Conservation (phyloP, 495 filamentous ascomycete species). For the Neurospora terricola region DNA sequence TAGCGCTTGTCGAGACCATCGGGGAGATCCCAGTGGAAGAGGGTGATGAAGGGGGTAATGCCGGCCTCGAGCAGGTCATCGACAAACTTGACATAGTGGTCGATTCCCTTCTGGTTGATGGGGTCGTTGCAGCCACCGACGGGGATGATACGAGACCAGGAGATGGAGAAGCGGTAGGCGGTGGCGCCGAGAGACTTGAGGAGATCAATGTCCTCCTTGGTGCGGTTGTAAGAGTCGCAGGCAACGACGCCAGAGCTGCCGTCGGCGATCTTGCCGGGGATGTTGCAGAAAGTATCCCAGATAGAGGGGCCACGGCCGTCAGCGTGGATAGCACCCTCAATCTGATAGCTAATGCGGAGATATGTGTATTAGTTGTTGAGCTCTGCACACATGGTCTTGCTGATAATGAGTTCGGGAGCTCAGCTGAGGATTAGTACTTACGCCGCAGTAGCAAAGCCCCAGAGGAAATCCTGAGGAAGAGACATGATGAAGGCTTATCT, state of each 20-base stretch:
- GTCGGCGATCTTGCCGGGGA: conserved; percentile 65
- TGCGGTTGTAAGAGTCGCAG: conserved; percentile 69
- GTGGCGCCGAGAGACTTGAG: conserved; percentile 54
- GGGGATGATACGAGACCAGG: conserved; percentile 66
- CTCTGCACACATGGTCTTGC: background rate
- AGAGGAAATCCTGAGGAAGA: conserved; percentile 65
- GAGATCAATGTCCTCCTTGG: conserved; percentile 61
- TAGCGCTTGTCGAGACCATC: conserved; percentile 52
- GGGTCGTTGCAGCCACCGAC: conserved; percentile 51
- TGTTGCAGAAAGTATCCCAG: conserved; percentile 68
- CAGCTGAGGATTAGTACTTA: conserved; percentile 25
- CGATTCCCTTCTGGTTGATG: conserved; percentile 48
- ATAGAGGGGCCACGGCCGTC: conserved; percentile 67
- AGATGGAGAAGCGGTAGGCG: conserved; percentile 66
- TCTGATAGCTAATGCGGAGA: conserved; percentile 50
- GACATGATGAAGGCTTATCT: conserved; percentile 27
- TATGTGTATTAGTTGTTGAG: background rate
- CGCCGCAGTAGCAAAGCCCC: conserved; percentile 76
- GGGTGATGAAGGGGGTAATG: conserved; percentile 50
- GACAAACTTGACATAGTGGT: conserved; percentile 52
- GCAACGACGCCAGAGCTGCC: conserved; percentile 58
- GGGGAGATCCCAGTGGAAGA: conserved; percentile 58
- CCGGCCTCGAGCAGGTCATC: conserved; percentile 49
- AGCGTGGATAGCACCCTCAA: conserved; percentile 56
- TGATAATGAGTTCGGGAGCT: background rate